Base-by-base conservation (phyloP, 2,329 filamentous ascomycete genomes). In the Fusarium continuum region DNA sequence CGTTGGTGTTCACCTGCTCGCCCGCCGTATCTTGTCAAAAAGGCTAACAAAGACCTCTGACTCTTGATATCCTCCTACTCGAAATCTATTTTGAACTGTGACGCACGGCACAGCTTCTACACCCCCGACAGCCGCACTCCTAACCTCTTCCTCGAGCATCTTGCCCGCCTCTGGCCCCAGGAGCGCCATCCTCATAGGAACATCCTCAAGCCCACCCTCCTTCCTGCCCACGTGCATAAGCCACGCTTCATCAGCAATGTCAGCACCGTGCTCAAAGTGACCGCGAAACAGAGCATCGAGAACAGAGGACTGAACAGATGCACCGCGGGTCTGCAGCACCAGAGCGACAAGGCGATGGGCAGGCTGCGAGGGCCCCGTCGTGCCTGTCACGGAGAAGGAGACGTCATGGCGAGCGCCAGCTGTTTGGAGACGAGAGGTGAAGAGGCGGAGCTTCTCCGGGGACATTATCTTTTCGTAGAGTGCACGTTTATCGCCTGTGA, bases 21-120 rank as follows among this genome's bases (percentile, higher is more conserved):
- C 61, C 31, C 57, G 61, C 44, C 56, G 60, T 46, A 90, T 79
- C 71, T 83, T 79, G 63, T 88, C 83, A 76, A 94, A 93, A 31
- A 90, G 74, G 60, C 84, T 80, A 68, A 88, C 77, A 73, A 93
- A 92, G 1, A 88, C 82, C 38, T 81, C 80, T 4, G 85, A 80
- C 56, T 88, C 85, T 78, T 93, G 89, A 51, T 88, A 90, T 1
- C 91, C 91, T 8, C 88, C 87, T 16, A 94, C 80, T 63, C 88
- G 83, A 74, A 86, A 92, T 69, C 80, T 79, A 2, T 82, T 85
- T 71, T 92, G 89, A 45, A 94, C 82, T 3, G 87, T 87, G 69
- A 91, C 91, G 67, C 89, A 88, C 14, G 91, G 91, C 65, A 93
- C 90, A 0, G 90, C 91, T 53, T 80, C 81, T 48, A 93, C 76